A percentile compares a stretch with the other conserved stretches of the same genome.
Evolutionary conservation across 768 basidiomycete genomes (phyloP).

Genomic region (Cystofilobasidium macerans): DNA sequence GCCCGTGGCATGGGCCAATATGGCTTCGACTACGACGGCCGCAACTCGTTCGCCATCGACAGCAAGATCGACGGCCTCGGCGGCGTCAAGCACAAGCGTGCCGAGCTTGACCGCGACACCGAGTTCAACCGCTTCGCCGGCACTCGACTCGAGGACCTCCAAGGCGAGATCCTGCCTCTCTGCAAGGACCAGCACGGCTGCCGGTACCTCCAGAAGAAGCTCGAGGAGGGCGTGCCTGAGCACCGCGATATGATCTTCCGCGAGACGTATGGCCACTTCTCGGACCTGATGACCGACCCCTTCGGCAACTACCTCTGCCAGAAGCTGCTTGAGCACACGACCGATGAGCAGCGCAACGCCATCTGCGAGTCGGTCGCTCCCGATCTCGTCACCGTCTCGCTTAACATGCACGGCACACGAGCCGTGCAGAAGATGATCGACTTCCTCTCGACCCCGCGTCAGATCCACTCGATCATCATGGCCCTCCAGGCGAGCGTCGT

Average conservation of each 20-base stretch:
- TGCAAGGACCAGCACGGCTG: conserved; percentile 99
- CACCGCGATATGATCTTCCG: conserved; percentile 99
- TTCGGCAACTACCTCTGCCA: conserved; percentile 99
- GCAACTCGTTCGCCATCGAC: conserved; percentile 45
- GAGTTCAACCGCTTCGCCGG: conserved; percentile 96
- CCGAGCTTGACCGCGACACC: conserved; percentile 63
- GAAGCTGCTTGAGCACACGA: conserved; percentile 90
- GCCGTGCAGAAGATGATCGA: conserved; percentile 99
- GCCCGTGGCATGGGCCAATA: conserved; percentile 28
- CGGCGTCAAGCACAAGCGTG: conserved; percentile 88
- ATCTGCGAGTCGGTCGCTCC: conserved; percentile 97
- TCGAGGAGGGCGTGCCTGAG: conserved; percentile 88
- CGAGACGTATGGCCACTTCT: conserved; percentile 94
- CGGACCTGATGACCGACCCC: conserved; percentile 97
- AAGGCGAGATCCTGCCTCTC: conserved; percentile 81
- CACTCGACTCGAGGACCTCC: conserved; percentile 85
- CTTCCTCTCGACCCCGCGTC: conserved; percentile 85
- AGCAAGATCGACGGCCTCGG: conserved; percentile 86
- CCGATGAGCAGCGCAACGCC: conserved; percentile 90
- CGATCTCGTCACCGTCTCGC: conserved; percentile 91
- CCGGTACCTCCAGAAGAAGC: conserved; percentile 94
- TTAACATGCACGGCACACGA: conserved; percentile 99
- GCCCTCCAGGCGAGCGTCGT: conserved; percentile 96
- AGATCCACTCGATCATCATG: conserved; percentile 94
- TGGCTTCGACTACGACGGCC: conserved; percentile 36